A percentile compares a stretch with the other conserved stretches of the same genome.
Evolutionary conservation across 495 filamentous ascomycete species (phyloP).

Genomic region (Xylaria cubensis): DNA sequence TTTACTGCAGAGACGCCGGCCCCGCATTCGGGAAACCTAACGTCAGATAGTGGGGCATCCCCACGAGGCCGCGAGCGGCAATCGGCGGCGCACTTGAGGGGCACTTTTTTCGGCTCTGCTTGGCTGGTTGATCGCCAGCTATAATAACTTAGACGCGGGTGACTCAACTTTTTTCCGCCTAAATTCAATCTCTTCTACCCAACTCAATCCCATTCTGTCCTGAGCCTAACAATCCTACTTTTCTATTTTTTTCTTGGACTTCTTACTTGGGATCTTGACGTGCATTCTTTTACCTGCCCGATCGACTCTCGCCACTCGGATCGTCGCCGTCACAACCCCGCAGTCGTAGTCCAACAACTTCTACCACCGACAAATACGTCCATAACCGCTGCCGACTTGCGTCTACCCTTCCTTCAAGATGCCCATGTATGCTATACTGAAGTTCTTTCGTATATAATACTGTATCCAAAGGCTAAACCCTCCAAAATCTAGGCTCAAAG

Average conservation of each 20-base stretch:
- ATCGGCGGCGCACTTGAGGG: neutral
- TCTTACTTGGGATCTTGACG: neutral
- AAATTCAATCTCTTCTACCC: neutral
- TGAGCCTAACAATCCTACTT: neutral
- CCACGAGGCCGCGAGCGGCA: neutral
- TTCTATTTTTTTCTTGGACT: neutral
- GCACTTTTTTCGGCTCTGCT: neutral
- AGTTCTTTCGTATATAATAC: neutral
- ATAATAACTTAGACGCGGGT: neutral
- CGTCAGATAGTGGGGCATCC: no score
- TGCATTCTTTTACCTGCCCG: neutral
- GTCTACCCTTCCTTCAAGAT: neutral
- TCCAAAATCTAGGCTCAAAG: constrained; percentile 74
- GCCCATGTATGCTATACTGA: neutral
- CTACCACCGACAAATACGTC: neutral
- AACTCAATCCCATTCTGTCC: no score
- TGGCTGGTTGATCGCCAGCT: neutral
- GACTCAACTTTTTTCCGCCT: neutral
- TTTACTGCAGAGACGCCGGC: no score
- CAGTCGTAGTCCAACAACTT: neutral
- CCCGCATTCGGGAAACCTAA: no score
- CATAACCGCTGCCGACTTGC: neutral
- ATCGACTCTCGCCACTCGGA: neutral
- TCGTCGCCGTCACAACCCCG: neutral
- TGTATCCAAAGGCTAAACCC: neutral